Conservation (phyloP, 108 stramenopile species). For the Seminavis robusta region DNA sequence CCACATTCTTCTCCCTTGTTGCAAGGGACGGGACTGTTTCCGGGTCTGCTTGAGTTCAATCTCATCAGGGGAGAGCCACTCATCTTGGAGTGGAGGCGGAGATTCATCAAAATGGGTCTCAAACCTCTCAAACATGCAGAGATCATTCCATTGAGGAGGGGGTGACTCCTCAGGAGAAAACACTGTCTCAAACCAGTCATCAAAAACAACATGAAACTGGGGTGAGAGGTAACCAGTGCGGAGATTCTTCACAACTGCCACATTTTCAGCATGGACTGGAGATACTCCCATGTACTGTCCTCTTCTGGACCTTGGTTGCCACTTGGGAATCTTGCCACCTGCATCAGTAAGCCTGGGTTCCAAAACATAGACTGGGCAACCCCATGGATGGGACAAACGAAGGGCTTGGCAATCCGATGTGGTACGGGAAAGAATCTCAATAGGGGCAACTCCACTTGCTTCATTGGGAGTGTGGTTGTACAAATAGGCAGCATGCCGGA, state of each 20-base stretch:
- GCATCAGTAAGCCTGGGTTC: conserved; percentile 8
- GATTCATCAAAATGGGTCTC: too few species aligned
- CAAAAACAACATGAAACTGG: conserved; percentile 41
- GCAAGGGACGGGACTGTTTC: too few species aligned
- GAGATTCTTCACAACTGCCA: conserved; percentile 26
- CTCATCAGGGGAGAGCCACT: too few species aligned
- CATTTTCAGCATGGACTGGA: conserved; percentile 17
- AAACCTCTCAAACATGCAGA: too few species aligned
- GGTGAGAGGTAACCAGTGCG: conserved; percentile 10
- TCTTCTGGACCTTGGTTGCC: conserved; percentile 12
- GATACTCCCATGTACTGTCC: conserved; percentile 14
- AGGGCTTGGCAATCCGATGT: background rate
- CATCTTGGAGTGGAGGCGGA: too few species aligned
- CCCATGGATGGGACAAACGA: conserved; percentile 29
- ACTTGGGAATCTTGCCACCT: conserved; percentile 28
- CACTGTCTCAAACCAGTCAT: conserved; percentile 30
- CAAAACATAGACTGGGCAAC: conserved; percentile 29
- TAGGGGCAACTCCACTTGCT: conserved; percentile 3
- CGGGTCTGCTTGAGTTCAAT: too few species aligned
- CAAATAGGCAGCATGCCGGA: conserved; percentile 28
- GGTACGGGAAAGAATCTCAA: conserved; percentile 12
- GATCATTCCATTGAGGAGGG: too few species aligned
- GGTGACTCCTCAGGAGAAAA: too few species aligned
- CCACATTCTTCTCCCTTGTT: too few species aligned
- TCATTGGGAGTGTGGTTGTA: conserved; percentile 27